These are phyloP conservation scores for Xylaria curta DNA, from an alignment of 495 filamentous ascomycete species.

Conservation along the genomic window DNA sequence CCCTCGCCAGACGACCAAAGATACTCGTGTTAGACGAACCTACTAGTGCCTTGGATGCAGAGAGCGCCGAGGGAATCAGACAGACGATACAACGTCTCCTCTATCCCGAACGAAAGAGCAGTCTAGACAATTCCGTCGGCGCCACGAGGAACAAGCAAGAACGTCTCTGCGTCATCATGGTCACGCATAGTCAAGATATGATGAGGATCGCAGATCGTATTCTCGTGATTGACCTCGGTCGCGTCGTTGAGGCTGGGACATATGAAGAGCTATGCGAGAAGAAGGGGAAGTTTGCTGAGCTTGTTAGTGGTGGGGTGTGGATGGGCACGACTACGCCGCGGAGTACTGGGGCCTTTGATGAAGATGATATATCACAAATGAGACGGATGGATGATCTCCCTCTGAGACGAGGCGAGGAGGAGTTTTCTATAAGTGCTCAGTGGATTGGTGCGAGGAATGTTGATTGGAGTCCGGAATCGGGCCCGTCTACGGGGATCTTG, in stretches of 20 bases:
- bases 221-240: conserved; percentile 71
- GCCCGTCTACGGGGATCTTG: conserved; percentile 35
- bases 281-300: conserved; percentile 43
- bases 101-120: neutral
- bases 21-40: conserved; percentile 88
- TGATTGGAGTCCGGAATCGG: conserved; percentile 31
- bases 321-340: conserved; percentile 23
- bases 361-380: neutral
- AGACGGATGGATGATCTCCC: conserved; percentile 27
- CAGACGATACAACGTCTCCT: conserved; percentile 64
- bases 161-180: conserved; percentile 66
- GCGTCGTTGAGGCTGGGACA: conserved; percentile 68
- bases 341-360: neutral
- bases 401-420: conserved; percentile 27
- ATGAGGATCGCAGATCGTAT: conserved; percentile 77
- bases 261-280: conserved; percentile 60
- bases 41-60: conserved; percentile 78
- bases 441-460: conserved; percentile 33
- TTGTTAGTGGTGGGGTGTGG: conserved; percentile 47
- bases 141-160: neutral
- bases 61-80: conserved; percentile 71
- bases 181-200: conserved; percentile 84
- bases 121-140: neutral
- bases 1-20: conserved; percentile 70
- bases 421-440: conserved; percentile 28